These are phyloP conservation scores for Aspergillus hancockii DNA, from an alignment of 495 filamentous ascomycete genomes.

Conservation along the genomic window DNA sequence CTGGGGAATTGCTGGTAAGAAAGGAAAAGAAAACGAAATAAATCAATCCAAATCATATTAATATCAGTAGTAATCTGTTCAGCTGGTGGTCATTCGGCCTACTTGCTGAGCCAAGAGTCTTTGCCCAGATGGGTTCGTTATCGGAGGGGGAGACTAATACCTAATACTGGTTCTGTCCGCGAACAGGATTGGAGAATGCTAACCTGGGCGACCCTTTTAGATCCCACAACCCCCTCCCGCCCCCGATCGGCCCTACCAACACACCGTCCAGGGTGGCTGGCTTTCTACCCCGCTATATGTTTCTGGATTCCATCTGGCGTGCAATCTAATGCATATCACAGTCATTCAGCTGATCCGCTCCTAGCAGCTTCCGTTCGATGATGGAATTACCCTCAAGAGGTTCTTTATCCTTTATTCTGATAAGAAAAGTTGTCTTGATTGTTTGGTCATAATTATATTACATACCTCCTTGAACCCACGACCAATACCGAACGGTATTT, in stretches of 20 bases:
- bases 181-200: constrained; percentile 18
- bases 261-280: constrained; percentile 8
- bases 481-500: not conserved
- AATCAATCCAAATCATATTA: not conserved
- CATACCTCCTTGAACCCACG: not conserved
- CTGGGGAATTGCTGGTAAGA: no score
- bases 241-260: constrained; percentile 12
- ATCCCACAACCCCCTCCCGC: no score
- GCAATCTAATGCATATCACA: constrained; percentile 10
- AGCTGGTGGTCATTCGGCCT: not conserved
- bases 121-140: not conserved
- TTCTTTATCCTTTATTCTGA: no score
- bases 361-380: not conserved
- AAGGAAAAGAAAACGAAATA: not conserved
- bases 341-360: constrained; percentile 12
- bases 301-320: constrained; percentile 21
- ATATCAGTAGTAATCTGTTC: not conserved
- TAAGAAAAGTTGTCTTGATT: no score
- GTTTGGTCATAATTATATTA: not conserved
- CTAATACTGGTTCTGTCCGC: constrained; percentile 13
- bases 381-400: no score
- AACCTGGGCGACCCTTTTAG: not conserved
- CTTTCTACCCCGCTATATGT: constrained; percentile 21
- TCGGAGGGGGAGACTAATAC: no score
- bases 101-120: not conserved